Evolutionary conservation across 225 moss, liverwort and hornwort species (phyloP), one percentile per base, ranked within the genome.

Genomic region (Bryoerythrophyllum caledonicum): DNA sequence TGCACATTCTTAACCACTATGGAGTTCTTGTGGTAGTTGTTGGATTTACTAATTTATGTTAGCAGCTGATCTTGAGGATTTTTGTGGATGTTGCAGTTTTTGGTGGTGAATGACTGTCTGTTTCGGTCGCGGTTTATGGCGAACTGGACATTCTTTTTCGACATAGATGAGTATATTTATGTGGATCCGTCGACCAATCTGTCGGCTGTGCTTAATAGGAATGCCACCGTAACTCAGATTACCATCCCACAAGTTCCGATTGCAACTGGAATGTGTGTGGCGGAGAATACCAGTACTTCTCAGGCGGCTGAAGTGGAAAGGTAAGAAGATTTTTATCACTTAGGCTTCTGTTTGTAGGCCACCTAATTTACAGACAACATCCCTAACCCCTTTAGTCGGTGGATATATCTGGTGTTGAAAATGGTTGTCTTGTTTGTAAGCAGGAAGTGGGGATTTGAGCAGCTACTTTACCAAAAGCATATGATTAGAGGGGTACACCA

Each of bases 91-190:
- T 58, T 58, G n/a, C 53, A 89, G 24, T 82, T 83, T 66, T 41
- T 82, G 41, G 74, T 86, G 46, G 81, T 89, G 48, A 89, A 89
- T 38, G 89, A 89, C 60, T 89, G 89, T 57, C 74, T 86, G 53
- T 84, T 83, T 74, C 89, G 79, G 49, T 81, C 89, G 21, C 74
- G 65, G 27, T 84, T 83, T 17, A 60, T 89, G 77, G 89, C 86
- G 14, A 83, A 86, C 14, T 89, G 86, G 89, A 81, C 85, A 12
- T 81, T 88, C 63, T 86, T 88, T 79, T 86, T 86, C 67, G 88
- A 88, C 52, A 67, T 89, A 37, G 89, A 89, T 75, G 89, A 89
- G 72, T 84, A 70, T 57, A 74, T 89, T 41, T 76, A 81, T 21
- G 74, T 79, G 61, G 37, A 72, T 20, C 14, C 73, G 15, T 57